A percentile compares a stretch with the other conserved stretches of the same genome.
phyloP scores from a whole-genome alignment of 139 green algal species.

The Gonium pectorale region DNA sequence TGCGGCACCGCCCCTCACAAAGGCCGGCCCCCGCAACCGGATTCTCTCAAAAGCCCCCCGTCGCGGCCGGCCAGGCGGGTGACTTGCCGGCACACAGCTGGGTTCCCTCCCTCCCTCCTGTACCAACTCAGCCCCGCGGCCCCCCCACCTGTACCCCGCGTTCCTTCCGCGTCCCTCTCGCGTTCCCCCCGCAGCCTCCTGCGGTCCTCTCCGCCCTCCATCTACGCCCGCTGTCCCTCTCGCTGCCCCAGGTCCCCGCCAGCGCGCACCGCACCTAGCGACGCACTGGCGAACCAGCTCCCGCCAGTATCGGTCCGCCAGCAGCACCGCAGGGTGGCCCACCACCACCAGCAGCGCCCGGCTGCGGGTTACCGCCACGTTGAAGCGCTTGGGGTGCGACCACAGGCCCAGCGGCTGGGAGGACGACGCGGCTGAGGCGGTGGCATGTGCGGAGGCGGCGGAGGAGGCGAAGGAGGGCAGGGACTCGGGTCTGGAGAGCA shows the following conservation, averaged over 20 bases:
- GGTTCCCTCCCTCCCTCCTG: too few species aligned
- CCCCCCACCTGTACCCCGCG: too few species aligned
- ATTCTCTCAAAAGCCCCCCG: too few species aligned
- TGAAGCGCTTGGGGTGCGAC: slow-evolving; percentile 86
- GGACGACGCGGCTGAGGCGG: not conserved
- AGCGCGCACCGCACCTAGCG: slow-evolving; percentile 38
- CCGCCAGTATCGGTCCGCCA: slow-evolving; percentile 75
- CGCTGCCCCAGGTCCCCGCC: too few species aligned
- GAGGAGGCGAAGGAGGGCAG: slow-evolving; percentile 36
- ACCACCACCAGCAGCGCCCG: slow-evolving; percentile 86
- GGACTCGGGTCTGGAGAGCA: slow-evolving; percentile 60
- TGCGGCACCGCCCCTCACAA: too few species aligned
- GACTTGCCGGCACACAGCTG: too few species aligned
- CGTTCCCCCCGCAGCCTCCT: too few species aligned
- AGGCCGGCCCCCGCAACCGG: too few species aligned
- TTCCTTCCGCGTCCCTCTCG: too few species aligned
- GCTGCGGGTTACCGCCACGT: slow-evolving; percentile 88
- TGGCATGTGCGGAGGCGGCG: not conserved
- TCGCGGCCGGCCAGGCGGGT: too few species aligned
- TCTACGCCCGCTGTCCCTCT: not conserved
- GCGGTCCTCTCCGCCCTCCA: too few species aligned
- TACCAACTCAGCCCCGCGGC: too few species aligned
- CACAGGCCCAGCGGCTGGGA: slow-evolving; percentile 68
- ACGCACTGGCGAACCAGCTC: slow-evolving; percentile 79
- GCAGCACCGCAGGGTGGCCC: slow-evolving; percentile 79